Evolutionary conservation across 2,329 filamentous ascomycete species (phyloP), one percentile per base, ranked within the genome.

Genomic region (Claviceps africana): DNA sequence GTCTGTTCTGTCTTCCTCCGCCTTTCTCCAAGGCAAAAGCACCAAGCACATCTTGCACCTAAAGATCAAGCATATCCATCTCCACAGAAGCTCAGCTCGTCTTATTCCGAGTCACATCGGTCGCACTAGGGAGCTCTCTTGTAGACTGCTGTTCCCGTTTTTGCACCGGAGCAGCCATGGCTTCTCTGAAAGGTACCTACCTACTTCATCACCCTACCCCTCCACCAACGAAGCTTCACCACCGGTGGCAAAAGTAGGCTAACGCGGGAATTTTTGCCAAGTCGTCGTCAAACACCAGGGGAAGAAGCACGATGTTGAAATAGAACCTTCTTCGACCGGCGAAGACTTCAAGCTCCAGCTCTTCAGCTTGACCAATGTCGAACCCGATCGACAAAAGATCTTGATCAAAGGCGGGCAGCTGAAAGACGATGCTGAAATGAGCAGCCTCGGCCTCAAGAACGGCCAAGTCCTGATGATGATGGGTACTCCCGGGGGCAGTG

Each of bases 311-410:
- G 83, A 97, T 65, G 80, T 98, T 67, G 91, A 97, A 56, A 81
- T 98, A 62, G 91, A 97, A 66, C 78, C 86, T 44, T 76, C 79
- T 28, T 84, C 87, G 46, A 88, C 82, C 56, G 93, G 93, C 69
- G 89, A 96, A 69, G 87, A 86, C 53, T 88, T 98, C 75, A 98
- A 97, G 69, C 88, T 86, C 64, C 93, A 97, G 68, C 80, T 98
- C 54, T 98, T 85, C 73, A 96, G 90, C 56, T 75, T 98, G 52
- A 98, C 93, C 47, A 89, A 88, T 55, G 93, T 98, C 64, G 93
- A 97, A 66, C 93, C 93, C 58, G 88, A 95, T 56, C 85, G 91
- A 56, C 94, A 98, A 70, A 97, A 97, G 73, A 87, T 98, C 60
- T 72, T 98, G 53, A 81, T 96, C 68, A 96, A 95, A 71, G 89